Percentiles rank a stretch among this genome's conserved stretches.
Conservation (phyloP, 1,284 basidiomycete genomes). For the Austroboletus niveus region DNA sequence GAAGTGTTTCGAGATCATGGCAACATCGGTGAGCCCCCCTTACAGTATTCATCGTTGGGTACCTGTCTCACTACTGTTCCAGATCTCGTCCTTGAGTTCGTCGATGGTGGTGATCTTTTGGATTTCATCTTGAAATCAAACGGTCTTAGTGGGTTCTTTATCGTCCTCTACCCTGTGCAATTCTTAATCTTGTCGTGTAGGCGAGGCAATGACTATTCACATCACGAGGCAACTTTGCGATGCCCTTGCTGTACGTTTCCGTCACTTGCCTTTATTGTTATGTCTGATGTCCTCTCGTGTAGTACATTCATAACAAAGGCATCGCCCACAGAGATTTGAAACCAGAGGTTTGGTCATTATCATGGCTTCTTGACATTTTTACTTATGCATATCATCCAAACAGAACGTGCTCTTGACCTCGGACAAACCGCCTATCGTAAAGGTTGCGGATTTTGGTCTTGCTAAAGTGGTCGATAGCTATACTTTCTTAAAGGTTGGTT, state of each 20-base stretch:
- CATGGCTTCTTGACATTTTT: not conserved
- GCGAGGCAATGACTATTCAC: conserved; percentile 54
- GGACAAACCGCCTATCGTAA: conserved; percentile 62
- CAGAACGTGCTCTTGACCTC: conserved; percentile 74
- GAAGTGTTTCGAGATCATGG: conserved; percentile 73
- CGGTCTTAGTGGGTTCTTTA: conserved; percentile 55
- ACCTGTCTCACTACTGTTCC: conserved; percentile 2
- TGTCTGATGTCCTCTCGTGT: conserved; percentile 6
- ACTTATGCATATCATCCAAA: conserved; percentile 2
- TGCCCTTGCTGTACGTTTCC: conserved; percentile 56
- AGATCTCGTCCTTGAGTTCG: conserved; percentile 78
- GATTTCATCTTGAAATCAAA: conserved; percentile 65
- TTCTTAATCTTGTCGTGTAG: conserved; percentile 35
- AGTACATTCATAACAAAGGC: conserved; percentile 75
- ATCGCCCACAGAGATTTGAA: conserved; percentile 92
- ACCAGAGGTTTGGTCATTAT: conserved; percentile 60
- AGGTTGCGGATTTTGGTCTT: conserved; percentile 92
- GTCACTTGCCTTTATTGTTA: not conserved
- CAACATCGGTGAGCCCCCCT: conserved; percentile 57
- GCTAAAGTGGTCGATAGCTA: conserved; percentile 82
- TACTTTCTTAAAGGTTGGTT: conserved; percentile 65
- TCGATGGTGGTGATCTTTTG: conserved; percentile 88
- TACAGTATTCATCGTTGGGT: not conserved
- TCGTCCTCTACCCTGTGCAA: not conserved
- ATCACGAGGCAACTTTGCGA: conserved; percentile 75